Evolutionary conservation across 192 early-diverging fungal genomes (phyloP), one percentile per base, ranked within the genome.

Genomic region (Podila epicladia): DNA sequence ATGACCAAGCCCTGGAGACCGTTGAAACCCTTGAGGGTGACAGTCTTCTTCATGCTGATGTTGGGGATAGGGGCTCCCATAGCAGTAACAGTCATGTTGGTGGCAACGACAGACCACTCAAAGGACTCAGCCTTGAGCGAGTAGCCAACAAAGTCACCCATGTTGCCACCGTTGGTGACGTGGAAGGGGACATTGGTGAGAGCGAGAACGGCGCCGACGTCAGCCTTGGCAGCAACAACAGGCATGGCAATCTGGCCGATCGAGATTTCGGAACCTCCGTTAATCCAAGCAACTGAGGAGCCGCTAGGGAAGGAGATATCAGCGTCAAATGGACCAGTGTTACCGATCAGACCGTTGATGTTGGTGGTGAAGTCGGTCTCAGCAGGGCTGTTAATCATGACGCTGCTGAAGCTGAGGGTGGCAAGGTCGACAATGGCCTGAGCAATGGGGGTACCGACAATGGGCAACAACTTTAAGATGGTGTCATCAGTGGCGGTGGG

Each of bases 401-500:
- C 65, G 24, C 59, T 72, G 4, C 33, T 38, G 37, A 85, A 74
- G 35, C 17, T 64, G 37, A 84, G 29, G 5, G 45, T 70, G 12
- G 82, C 72, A 8, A 61, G 60, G 67, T 76, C 69, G 61, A 90
- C 87, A 74, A 90, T 85, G 4, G 73, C 55, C 73, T 86, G 85
- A 20, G 87, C 89, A 74, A 90, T 85, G 24, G 89, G 89, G 37
- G 82, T 83, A 51, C 85, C 87, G 57, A 91, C 84, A 37, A 87
- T 69, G 41, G 87, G 85, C 29, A 89, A 83, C 22, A 90, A 72
- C 59, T 82, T 80, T 55, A 82, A 67, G 71, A 90, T 72, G 8
- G 85, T 82, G n/a, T 57, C 53, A 79, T 90, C 89, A 4, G 85
- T 84, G 15, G 55, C 48, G 41, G 83, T 83, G 17, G 80, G 75